phyloP scores from a whole-genome alignment of 78 protist species.

The Planoprotostelium fungivorum region DNA sequence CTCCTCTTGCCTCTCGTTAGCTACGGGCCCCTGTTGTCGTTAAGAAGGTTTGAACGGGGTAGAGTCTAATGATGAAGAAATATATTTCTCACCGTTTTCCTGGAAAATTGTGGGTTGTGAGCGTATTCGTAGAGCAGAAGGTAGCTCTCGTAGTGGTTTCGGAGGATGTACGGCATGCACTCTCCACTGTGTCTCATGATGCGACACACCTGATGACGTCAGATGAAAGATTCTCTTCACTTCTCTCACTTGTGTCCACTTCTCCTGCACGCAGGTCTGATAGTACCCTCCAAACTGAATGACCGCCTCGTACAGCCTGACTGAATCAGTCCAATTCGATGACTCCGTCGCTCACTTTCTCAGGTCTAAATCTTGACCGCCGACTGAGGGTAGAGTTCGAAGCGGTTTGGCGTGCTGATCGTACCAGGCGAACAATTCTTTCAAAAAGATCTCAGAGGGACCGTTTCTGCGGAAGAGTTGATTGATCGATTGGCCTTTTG shows the following conservation, averaged over 20 bases:
- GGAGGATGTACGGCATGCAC: background rate
- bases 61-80: background rate
- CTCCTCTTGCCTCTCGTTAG: background rate
- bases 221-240: background rate
- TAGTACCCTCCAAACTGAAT: background rate
- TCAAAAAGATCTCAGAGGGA: conserved; percentile 33
- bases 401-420: conserved; percentile 22
- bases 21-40: background rate
- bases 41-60: background rate
- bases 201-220: background rate
- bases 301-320: background rate
- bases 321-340: background rate
- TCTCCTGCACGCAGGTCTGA: background rate
- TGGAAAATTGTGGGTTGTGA: background rate
- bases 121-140: background rate
- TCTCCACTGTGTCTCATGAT: background rate
- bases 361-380: conserved; percentile 44
- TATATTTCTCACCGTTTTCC: background rate
- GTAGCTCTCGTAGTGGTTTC: background rate
- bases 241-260: background rate
- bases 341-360: background rate
- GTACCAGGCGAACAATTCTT: conserved; percentile 13
- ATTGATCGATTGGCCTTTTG: conserved; percentile 55
- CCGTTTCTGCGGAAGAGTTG: conserved; percentile 51
- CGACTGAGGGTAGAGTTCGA: conserved; percentile 26